These are phyloP conservation scores for Rhododendron molle DNA, from an alignment of 148 eudicot genomes.

Conservation along the genomic window DNA sequence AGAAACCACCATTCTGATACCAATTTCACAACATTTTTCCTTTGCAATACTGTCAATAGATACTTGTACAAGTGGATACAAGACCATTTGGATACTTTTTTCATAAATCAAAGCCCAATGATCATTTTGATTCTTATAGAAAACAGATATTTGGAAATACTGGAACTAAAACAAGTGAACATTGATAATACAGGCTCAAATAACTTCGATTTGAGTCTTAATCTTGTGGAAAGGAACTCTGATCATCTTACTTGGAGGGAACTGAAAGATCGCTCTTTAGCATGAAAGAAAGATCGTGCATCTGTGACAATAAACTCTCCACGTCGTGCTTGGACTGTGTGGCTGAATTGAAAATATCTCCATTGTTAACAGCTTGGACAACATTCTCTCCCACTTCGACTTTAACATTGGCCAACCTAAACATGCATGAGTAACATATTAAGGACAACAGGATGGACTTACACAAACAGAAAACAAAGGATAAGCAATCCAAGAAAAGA, in stretches of 20 bases:
- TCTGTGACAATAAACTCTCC: constrained; percentile 59
- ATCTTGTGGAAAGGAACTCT: constrained; percentile 7
- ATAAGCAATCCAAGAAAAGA: not conserved
- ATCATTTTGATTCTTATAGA: not conserved
- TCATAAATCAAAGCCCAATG: not conserved
- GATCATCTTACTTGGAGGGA: constrained; percentile 5
- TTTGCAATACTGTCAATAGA: not conserved
- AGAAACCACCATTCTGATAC: not conserved
- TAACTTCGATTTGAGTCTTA: not conserved
- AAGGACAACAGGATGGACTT: not conserved
- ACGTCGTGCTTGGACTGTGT: constrained; percentile 25
- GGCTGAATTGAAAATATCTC: constrained; percentile 18
- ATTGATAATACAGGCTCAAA: constrained; percentile 1
- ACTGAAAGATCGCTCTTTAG: constrained; percentile 57
- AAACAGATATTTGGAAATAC: not conserved
- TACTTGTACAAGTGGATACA: not conserved
- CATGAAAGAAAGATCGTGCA: constrained; percentile 90
- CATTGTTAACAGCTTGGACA: constrained; percentile 20
- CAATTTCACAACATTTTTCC: not conserved
- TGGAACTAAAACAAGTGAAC: not conserved
- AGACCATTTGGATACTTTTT: not conserved
- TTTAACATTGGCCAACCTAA: constrained; percentile 22
- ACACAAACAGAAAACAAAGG: not conserved
- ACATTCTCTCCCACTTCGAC: constrained; percentile 18
- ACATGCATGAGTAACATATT: not conserved